Base-by-base conservation (phyloP, 441 rosid genomes). In the Francoa sonchifolia region DNA sequence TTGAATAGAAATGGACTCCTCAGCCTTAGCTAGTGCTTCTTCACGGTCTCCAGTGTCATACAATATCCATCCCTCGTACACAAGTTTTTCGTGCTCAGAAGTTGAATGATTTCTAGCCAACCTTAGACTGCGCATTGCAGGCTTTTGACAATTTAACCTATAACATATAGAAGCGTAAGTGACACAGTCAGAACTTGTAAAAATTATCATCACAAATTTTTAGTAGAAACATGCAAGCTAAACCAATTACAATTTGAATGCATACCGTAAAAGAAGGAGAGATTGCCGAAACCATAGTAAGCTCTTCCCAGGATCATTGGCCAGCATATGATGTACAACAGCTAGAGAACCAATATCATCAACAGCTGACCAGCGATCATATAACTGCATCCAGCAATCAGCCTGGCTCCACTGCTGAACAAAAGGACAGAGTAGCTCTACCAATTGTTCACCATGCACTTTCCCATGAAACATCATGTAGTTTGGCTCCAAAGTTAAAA, bases 331-430 rank as follows among this genome's bases (percentile, higher is more conserved):
- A 46, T 80, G 96, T 18, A 90, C 82, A 57, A 90, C 95, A 33
- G 96, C 85, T 31, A 90, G 59, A 33, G 96, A 90, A 33, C 96
- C 96, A 18, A 90, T 75, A 72, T 90, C 99, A 39, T 90, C 99
- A 40, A 90, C 99, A 12, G 76, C 69, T 31, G 99, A 90, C 96
- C 99, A 90, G 14, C 87, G 70, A 66, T 90, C 95, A 52, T 82
- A 80, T 19, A 90, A 75, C 53, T 82, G 95, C 82, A 86, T 82
- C 98, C 96, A 90, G 62, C 96, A 86, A 55, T 86, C 96, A 48
- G 88, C 94, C 62, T 76, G 82, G 59, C 77, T 78, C 73, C 78
- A 79, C 53, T 73, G 82, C 56, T 68, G 99, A 26, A 65, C 88
- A 37, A 66, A 69, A 25, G 93, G 95, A 8, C 64, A 55, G 15